Evolutionary conservation across 2,329 filamentous ascomycete species (phyloP).

Genomic region (Cercospora canescens): DNA sequence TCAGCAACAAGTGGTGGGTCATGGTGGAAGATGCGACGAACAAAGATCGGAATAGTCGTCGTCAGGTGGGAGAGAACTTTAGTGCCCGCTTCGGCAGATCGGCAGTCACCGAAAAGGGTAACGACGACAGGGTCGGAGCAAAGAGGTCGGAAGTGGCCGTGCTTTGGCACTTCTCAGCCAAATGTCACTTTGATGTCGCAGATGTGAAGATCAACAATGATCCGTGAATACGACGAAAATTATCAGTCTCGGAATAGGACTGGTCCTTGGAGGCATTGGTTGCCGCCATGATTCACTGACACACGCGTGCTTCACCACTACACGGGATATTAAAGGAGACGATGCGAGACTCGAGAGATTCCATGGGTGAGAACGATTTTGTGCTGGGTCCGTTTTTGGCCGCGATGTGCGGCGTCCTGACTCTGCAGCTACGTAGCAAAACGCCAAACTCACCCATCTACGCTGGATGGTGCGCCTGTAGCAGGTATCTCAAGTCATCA

Average conservation of each 20-base stretch:
- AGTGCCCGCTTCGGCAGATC: conserved; percentile 11
- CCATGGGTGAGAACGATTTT: conserved; percentile 18
- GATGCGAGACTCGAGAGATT: neutral
- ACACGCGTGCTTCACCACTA: neutral
- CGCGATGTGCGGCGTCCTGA: conserved; percentile 12
- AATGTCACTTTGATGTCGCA: neutral
- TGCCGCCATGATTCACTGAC: neutral
- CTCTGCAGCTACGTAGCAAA: conserved; percentile 10
- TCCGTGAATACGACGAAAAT: neutral
- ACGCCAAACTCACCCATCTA: conserved; percentile 14
- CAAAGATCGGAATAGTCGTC: neutral
- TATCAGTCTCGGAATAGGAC: neutral
- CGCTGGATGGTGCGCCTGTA: conserved; percentile 21
- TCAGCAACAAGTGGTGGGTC: conserved; percentile 13
- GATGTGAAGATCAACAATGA: neutral
- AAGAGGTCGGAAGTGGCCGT: neutral
- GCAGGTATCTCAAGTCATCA: conserved; percentile 17
- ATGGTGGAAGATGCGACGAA: conserved; percentile 19
- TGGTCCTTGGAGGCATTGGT: neutral
- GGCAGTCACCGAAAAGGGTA: neutral
- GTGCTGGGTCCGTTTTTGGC: conserved; percentile 20
- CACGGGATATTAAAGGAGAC: neutral
- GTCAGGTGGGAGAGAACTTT: conserved; percentile 10
- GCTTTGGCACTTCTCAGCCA: neutral
- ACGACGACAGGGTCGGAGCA: neutral